Conservation (phyloP, 192 early-diverging fungal species). For the Pilobolus umbonatus region DNA sequence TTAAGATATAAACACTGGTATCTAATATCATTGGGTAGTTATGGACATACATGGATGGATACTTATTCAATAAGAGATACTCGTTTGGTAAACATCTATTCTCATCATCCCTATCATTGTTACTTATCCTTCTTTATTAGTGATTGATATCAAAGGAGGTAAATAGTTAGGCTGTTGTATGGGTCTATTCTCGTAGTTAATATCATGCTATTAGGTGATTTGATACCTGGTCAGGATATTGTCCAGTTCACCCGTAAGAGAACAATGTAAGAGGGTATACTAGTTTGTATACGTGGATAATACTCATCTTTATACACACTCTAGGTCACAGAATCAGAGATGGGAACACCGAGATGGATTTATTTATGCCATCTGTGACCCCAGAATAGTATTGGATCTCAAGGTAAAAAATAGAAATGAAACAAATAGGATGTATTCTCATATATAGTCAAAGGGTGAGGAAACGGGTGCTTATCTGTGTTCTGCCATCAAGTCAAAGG, state of each 20-base stretch:
- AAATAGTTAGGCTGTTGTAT: neutral
- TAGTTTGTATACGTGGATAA: neutral
- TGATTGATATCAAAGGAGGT: constrained; percentile 20
- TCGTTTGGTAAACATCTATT: constrained; percentile 9
- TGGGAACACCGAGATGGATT: constrained; percentile 27
- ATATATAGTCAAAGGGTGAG: too few relatives aligned
- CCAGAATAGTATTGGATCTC: constrained; percentile 18
- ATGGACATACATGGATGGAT: constrained; percentile 18
- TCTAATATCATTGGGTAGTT: constrained; percentile 4
- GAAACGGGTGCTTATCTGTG: neutral
- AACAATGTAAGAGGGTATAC: constrained; percentile 19
- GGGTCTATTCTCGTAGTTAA: neutral
- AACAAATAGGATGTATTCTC: too few relatives aligned
- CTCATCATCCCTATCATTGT: neutral
- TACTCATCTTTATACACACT: neutral
- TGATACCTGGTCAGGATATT: constrained; percentile 5
- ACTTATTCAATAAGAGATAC: constrained; percentile 14
- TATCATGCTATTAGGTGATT: constrained; percentile 11
- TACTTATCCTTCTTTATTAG: neutral
- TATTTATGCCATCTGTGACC: constrained; percentile 19
- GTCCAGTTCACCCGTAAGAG: constrained; percentile 23
- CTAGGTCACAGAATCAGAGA: constrained; percentile 29
- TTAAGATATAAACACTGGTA: neutral
- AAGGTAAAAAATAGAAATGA: constrained; percentile 5
- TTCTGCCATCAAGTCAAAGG: neutral